A percentile compares a stretch with the other conserved stretches of the same genome.
Evolutionary conservation across 2,329 filamentous ascomycete species (phyloP).

Genomic region (Aspergillus ustus): DNA sequence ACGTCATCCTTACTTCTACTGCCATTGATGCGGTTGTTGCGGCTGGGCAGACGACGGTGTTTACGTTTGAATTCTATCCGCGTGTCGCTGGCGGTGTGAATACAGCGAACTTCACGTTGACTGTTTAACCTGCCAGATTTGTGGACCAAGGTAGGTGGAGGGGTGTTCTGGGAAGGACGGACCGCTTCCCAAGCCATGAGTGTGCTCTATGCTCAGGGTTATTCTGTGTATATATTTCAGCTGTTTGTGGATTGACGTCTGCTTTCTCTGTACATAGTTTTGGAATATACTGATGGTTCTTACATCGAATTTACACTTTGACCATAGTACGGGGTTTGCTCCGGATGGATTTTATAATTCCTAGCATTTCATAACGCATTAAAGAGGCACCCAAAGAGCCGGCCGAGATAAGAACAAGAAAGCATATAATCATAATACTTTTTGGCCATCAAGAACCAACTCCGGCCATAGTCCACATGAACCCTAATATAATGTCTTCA

Average conservation of each 20-base stretch:
- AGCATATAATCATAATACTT: background rate
- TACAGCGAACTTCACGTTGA: conserved; percentile 54
- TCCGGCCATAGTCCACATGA: background rate
- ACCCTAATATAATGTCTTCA: conserved; percentile 55
- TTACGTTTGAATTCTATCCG: conserved; percentile 62
- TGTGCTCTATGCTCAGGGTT: background rate
- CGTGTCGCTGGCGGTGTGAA: conserved; percentile 52
- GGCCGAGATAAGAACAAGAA: background rate
- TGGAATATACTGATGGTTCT: background rate
- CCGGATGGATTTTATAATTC: background rate
- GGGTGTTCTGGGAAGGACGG: too few relatives aligned
- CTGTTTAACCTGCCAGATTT: conserved; percentile 31
- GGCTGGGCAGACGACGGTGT: conserved; percentile 50
- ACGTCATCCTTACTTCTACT: conserved; percentile 53
- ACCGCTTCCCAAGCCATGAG: too few relatives aligned
- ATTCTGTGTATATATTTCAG: background rate
- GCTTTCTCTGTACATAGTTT: background rate
- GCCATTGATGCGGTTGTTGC: conserved; percentile 54
- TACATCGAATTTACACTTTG: background rate
- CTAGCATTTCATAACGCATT: background rate
- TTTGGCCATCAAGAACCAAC: background rate
- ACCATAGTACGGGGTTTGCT: too few relatives aligned
- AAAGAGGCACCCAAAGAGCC: background rate
- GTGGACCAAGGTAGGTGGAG: background rate
- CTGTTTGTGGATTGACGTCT: background rate